Conservation (phyloP, 495 filamentous ascomycete genomes). For the Trichoderma parareesei region DNA sequence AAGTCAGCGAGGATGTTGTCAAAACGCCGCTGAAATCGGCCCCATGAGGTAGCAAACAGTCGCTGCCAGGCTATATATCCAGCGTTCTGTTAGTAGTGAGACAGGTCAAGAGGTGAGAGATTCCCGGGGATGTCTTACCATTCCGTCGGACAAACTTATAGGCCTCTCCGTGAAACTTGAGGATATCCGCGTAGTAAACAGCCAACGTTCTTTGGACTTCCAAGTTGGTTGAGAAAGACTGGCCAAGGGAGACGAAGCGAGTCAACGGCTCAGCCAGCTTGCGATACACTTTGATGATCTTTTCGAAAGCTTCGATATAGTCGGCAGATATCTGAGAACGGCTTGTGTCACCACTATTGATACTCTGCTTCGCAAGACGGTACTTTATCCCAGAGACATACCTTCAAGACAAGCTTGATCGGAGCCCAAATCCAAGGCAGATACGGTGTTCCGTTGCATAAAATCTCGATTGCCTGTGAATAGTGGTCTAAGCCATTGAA, state of each 20-base stretch:
- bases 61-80: constrained; percentile 29
- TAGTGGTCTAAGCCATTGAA: constrained; percentile 32
- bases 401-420: constrained; percentile 34
- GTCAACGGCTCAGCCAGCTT: constrained; percentile 31
- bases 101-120: too few relatives aligned
- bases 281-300: constrained; percentile 31
- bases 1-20: constrained; percentile 31
- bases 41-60: constrained; percentile 35
- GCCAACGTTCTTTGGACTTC: constrained; percentile 33
- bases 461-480: constrained; percentile 29
- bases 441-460: constrained; percentile 40
- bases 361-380: too few relatives aligned
- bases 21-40: constrained; percentile 32
- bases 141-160: constrained; percentile 37
- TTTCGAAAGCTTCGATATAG: constrained; percentile 30
- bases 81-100: too few relatives aligned
- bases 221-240: constrained; percentile 23
- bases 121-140: constrained; percentile 31
- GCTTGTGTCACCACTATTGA: too few relatives aligned
- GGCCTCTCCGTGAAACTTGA: constrained; percentile 38
- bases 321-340: constrained; percentile 34
- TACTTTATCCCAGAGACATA: too few relatives aligned
- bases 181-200: constrained; percentile 35
- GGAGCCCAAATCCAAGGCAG: constrained; percentile 42
- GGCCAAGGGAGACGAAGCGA: constrained; percentile 27